Evolutionary conservation across 805 yeast species (phyloP), one percentile per base, ranked within the genome.

Genomic region (Spathaspora hagerdaliae): DNA sequence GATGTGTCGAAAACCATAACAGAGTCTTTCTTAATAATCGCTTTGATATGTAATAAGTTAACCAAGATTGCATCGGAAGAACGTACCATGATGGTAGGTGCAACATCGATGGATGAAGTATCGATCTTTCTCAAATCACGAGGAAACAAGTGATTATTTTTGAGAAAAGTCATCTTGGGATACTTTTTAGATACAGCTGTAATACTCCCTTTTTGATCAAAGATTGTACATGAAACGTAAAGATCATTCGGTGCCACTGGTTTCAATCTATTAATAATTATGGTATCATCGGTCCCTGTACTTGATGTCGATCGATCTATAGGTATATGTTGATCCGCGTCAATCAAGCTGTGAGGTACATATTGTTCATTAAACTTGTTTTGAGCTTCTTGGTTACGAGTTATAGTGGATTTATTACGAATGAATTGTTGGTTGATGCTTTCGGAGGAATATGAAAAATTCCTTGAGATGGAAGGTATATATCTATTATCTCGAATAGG

Each of bases 81-180:
- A 48, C 97, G 76, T 19, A 90, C 89, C 48, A 91, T 82, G 39
- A 94, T 85, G 14, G 89, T 81, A 0, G 99, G 99, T 3, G 91
- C 91, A 15, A 92, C 87, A 63, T 89, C 96, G 44, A 79, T 76
- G 34, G 80, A 69, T 1, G 86, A 73, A 4, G 83, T 71, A 57
- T 92, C 96, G 43, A 91, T 84, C 58, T 87, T 90, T 29, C 97
- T 67, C 51, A 91, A 68, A 62, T 91, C 97, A 65, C 97, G 71
- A 1, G 97, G 96, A 51, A 83, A 88, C 27, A 91, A 61, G 24
- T 82, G 79, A 62, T 89, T 85, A 39, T 85, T 82, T 44, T 67
- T 73, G 8, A 92, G 73, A 48, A 92, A 77, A 44, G 82, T 83
- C 42, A 85, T 75, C 57, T 88, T 79, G 50, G 88, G 87, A 61